Evolutionary conservation across 2,329 filamentous ascomycete species (phyloP).

Genomic region (Pestalotiopsis fici): DNA sequence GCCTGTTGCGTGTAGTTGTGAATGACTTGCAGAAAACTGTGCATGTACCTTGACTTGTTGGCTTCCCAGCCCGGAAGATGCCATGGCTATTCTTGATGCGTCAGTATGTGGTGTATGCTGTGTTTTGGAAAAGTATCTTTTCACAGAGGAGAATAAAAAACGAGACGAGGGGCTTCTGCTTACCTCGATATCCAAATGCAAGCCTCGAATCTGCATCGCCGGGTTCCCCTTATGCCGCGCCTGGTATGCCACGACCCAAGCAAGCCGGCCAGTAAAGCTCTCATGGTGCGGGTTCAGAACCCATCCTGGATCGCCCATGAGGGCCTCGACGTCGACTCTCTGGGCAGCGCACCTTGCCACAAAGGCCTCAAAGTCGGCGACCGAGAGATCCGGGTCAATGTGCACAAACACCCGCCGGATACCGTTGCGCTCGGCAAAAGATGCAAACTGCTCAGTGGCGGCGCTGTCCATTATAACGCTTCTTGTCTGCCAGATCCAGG

Average conservation of each 20-base stretch:
- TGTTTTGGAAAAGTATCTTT: too few relatives aligned
- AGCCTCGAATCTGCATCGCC: not conserved
- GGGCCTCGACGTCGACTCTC: not conserved
- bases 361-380: not conserved
- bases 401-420: not conserved
- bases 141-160: not conserved
- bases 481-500: not conserved
- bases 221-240: not conserved
- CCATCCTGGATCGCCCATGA: constrained; percentile 1
- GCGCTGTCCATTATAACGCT: not conserved
- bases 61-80: not conserved
- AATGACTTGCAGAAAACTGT: not conserved
- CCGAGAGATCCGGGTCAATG: not conserved
- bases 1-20: not conserved
- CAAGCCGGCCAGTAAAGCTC: not conserved
- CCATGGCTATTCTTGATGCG: not conserved
- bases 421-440: not conserved
- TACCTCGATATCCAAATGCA: not conserved
- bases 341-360: not conserved
- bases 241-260: not conserved
- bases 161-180: not conserved
- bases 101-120: not conserved
- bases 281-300: not conserved
- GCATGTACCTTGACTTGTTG: not conserved
- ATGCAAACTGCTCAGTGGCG: not conserved